Evolutionary conservation across 192 early-diverging fungal species (phyloP).

Genomic region (Linnemannia zychae): DNA sequence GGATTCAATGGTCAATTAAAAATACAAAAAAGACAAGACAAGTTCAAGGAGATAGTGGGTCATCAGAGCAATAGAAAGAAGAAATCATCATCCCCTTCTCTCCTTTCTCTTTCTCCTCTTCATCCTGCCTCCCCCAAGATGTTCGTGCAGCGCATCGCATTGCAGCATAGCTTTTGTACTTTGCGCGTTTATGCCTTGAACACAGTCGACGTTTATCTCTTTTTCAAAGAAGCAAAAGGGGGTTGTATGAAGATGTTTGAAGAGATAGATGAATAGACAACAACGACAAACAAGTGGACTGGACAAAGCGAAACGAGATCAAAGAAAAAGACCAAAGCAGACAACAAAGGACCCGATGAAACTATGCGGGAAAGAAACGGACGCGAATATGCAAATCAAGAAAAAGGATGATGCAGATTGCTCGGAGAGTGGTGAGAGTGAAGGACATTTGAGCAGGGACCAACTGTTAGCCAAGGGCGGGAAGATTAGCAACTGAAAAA

Average conservation of each 20-base stretch:
- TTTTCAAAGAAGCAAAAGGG: not conserved
- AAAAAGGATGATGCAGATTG: constrained; percentile 7
- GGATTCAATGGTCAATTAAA: not conserved
- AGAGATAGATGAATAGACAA: not conserved
- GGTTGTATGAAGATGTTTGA: not conserved
- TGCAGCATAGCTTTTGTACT: not conserved
- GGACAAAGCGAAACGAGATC: not conserved
- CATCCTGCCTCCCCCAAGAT: not conserved
- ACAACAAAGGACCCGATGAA: not conserved
- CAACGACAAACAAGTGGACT: not conserved
- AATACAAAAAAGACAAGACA: not conserved
- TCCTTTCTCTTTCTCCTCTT: too few species aligned
- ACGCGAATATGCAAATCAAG: not conserved
- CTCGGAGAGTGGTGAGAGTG: not conserved
- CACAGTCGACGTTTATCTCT: not conserved
- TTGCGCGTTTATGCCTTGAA: not conserved
- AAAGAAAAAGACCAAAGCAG: constrained; percentile 4
- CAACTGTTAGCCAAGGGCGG: not conserved
- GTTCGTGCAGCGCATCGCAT: not conserved
- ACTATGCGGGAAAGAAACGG: not conserved
- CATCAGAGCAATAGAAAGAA: not conserved
- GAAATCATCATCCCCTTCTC: not conserved
- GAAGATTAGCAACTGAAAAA: too few species aligned
- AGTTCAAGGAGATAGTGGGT: constrained; percentile 2
- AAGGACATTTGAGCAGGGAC: not conserved